Base-by-base conservation (phyloP, 2,329 filamentous ascomycete genomes). In the Colletotrichum tabaci region DNA sequence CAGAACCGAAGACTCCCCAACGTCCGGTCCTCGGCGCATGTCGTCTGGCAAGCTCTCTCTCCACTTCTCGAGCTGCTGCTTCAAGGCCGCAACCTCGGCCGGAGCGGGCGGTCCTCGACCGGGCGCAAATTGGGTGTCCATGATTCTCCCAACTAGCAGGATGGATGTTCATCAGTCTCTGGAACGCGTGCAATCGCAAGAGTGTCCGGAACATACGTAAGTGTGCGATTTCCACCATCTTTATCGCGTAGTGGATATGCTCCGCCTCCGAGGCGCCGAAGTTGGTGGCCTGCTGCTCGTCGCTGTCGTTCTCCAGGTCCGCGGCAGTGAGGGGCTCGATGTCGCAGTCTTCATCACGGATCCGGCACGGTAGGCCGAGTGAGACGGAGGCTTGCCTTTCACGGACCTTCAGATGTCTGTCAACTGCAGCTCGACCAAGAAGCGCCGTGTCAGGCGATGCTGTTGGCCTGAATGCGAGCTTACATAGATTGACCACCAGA, bases 401-500 rank as follows among this genome's bases (percentile, higher is more conserved):
- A 9, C 81, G 77, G 2, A 82, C 80, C 78, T 82, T 55, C 9
- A 23, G 6, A 2, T 5, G n/a, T 49, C n/a, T 23, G 21, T 10
- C 2, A 1, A 0, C 9, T 16, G 46, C 26, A 26, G 26, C 26
- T 64, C 9, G 58, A 52, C 35, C 2, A 15, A 18, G 8, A 50
- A 8, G 2, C 5, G 23, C n/a, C 2, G 26, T 4, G 26, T 12
- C n/a, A 15, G 3, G 23, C 13, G 2, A 46, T 15, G 13, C 13
- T 46, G 44, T 2, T 16, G 3, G 0, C 3, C 21, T 2, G 30
- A n/a, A 3, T 8, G 7, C 30, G 15, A 3, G 21, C 66, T 66
- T 21, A 73, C 71, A 65, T 88, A 88, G 9, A 88, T 82, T 7
- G 86, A 85, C 87, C 87, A 88, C 86, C 87, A 89, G 8, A 88